These are phyloP conservation scores for Melaleuca quinquenervia DNA, from an alignment of 345 rosid species.

Conservation along the genomic window DNA sequence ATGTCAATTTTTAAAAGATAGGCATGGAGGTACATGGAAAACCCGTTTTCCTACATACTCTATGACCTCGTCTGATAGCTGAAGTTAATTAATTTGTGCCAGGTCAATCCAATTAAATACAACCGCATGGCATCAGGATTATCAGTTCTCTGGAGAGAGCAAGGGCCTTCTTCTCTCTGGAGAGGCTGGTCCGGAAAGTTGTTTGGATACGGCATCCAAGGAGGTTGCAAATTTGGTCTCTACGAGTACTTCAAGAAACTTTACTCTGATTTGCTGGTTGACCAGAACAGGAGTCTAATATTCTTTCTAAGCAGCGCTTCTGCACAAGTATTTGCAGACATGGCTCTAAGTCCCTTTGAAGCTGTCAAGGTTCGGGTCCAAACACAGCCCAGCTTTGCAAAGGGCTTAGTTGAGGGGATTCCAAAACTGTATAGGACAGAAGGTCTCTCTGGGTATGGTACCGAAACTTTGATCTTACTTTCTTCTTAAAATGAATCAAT, in stretches of 20 bases:
- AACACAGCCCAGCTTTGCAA: slow-evolving; percentile 45
- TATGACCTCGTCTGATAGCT: neutral
- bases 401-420: slow-evolving; percentile 50
- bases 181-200: slow-evolving; percentile 65
- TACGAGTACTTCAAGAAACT: slow-evolving; percentile 58
- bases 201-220: slow-evolving; percentile 58
- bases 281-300: slow-evolving; percentile 20
- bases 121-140: slow-evolving; percentile 40
- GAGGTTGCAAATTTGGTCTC: slow-evolving; percentile 59
- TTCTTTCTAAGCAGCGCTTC: slow-evolving; percentile 62
- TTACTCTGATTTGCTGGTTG: slow-evolving; percentile 32
- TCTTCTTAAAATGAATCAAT: neutral
- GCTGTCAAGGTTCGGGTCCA: slow-evolving; percentile 59
- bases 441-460: slow-evolving; percentile 42
- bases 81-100: neutral
- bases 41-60: neutral
- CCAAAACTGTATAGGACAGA: slow-evolving; percentile 43
- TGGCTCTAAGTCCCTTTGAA: slow-evolving; percentile 66
- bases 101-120: slow-evolving; percentile 60
- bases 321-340: slow-evolving; percentile 57
- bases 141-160: slow-evolving; percentile 47
- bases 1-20: neutral
- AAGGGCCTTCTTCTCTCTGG: slow-evolving; percentile 57
- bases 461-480: neutral
- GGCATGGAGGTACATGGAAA: neutral